Conservation (phyloP, 2,329 filamentous ascomycete genomes). For the Fusarium sp. region DNA sequence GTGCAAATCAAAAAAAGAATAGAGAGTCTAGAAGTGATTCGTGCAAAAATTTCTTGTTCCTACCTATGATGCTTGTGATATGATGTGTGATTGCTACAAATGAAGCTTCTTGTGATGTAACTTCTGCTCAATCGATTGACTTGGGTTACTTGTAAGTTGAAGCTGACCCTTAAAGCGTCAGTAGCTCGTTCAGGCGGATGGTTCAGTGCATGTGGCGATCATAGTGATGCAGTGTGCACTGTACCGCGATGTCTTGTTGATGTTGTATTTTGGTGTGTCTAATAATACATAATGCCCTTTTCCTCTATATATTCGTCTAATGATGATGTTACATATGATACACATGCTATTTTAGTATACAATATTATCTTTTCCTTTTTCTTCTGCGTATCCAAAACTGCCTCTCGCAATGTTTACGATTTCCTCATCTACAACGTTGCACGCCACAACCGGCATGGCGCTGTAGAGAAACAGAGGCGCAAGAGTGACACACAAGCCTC, state of each 20-base stretch:
- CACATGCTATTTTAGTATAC: slow-evolving; percentile 9
- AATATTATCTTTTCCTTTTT: not conserved
- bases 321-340: slow-evolving; percentile 28
- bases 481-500: not conserved
- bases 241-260: too few species aligned
- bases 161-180: accelerated
- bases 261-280: not conserved
- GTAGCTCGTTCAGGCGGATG: not conserved
- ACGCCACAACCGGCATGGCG: not conserved
- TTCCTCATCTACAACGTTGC: not conserved
- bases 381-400: not conserved
- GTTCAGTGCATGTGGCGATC: too few species aligned
- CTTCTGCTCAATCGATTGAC: too few species aligned
- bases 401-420: not conserved
- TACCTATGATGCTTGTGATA: not conserved
- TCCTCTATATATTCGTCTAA: not conserved
- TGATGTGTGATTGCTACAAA: not conserved
- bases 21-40: slow-evolving; percentile 61
- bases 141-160: accelerated
- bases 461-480: not conserved
- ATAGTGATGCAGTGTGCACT: not conserved
- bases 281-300: not conserved
- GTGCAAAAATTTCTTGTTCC: slow-evolving; percentile 34
- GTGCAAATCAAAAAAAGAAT: slow-evolving; percentile 60
- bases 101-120: not conserved